Conservation (phyloP, 495 filamentous ascomycete genomes). For the Penicillium paxilli region DNA sequence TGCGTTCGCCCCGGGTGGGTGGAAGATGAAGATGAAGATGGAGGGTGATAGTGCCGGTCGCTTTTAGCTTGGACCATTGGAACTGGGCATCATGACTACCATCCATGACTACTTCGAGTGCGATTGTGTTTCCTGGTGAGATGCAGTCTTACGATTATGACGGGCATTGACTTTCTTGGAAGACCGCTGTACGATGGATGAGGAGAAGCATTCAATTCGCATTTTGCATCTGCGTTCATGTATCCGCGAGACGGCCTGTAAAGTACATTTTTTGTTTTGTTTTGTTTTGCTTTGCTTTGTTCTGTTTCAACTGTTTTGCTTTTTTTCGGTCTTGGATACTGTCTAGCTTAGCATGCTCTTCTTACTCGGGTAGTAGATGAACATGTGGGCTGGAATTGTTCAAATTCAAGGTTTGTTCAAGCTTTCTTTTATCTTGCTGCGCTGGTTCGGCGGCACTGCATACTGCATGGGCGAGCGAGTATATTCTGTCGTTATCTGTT, state of each 20-base stretch:
- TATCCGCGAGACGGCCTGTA: neutral
- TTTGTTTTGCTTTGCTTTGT: neutral
- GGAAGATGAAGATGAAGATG: neutral
- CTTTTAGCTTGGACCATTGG: neutral
- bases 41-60: neutral
- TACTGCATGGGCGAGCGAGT: conserved; percentile 1
- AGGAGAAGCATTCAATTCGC: neutral
- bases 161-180: too few species aligned
- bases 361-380: neutral
- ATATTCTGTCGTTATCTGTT: neutral
- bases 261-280: neutral
- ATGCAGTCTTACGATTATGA: neutral
- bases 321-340: too few species aligned
- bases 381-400: neutral
- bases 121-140: neutral
- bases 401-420: neutral
- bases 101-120: neutral
- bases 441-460: conserved; percentile 1
- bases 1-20: neutral
- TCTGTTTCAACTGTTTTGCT: neutral
- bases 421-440: neutral
- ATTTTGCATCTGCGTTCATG: neutral
- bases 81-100: too few species aligned
- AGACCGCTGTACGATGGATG: neutral
- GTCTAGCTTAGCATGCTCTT: neutral